Percentiles rank a stretch among this genome's conserved stretches.
Evolutionary conservation across 768 basidiomycete species (phyloP).

Genomic region (Suillus fuscotomentosus): DNA sequence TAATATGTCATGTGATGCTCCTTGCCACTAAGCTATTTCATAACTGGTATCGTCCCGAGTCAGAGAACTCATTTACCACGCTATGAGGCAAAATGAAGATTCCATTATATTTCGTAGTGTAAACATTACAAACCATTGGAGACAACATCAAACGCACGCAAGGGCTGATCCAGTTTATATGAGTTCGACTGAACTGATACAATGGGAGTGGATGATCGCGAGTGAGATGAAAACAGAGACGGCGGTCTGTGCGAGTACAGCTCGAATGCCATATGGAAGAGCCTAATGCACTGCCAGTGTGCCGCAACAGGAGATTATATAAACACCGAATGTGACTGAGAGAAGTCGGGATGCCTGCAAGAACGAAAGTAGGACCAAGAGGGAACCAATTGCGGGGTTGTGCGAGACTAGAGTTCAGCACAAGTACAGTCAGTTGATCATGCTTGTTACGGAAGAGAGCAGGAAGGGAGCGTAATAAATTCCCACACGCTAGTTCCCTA

Average conservation of each 20-base stretch:
- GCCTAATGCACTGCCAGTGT: not conserved
- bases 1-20: not conserved
- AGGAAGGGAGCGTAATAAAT: too few relatives aligned
- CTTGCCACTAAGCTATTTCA: not conserved
- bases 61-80: not conserved
- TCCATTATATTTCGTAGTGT: not conserved
- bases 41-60: not conserved
- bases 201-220: not conserved
- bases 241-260: not conserved
- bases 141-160: not conserved
- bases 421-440: too few relatives aligned
- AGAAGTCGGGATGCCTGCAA: not conserved
- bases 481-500: too few relatives aligned
- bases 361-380: too few relatives aligned
- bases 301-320: not conserved
- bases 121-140: not conserved
- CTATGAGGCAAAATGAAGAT: not conserved
- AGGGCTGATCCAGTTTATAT: not conserved
- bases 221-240: not conserved
- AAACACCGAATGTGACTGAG: not conserved
- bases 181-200: not conserved
- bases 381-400: too few relatives aligned
- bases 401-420: too few relatives aligned
- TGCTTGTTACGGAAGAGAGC: too few relatives aligned
- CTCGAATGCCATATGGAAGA: not conserved